A percentile compares a stretch with the other conserved stretches of the same genome.
Evolutionary conservation across 805 yeast species (phyloP).

Genomic region (Ascoidea tarda): DNA sequence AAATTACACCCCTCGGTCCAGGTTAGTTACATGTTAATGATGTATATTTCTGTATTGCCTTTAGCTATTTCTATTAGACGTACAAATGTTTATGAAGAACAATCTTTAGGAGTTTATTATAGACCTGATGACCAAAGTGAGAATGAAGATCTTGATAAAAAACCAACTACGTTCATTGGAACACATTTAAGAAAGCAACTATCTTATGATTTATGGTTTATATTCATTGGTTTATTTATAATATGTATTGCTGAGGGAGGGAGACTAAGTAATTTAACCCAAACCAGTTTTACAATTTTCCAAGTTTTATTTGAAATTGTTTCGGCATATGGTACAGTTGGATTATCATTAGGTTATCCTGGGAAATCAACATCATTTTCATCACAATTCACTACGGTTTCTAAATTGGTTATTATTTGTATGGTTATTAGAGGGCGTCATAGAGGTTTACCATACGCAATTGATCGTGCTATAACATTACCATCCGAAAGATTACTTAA

Average conservation of each 20-base stretch:
- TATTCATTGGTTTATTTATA: slow-evolving; percentile 72
- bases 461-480: slow-evolving; percentile 87
- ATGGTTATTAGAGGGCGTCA: slow-evolving; percentile 93
- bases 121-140: slow-evolving; percentile 14
- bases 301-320: slow-evolving; percentile 73
- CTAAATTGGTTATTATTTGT: slow-evolving; percentile 76
- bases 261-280: slow-evolving; percentile 30
- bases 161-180: slow-evolving; percentile 54
- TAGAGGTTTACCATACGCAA: slow-evolving; percentile 86
- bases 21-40: slow-evolving; percentile 89
- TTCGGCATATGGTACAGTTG: slow-evolving; percentile 95
- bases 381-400: slow-evolving; percentile 53
- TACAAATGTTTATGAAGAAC: slow-evolving; percentile 97
- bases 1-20: slow-evolving; percentile 80
- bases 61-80: slow-evolving; percentile 92
- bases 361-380: slow-evolving; percentile 52
- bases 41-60: slow-evolving; percentile 95
- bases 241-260: slow-evolving; percentile 78
- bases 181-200: slow-evolving; percentile 84
- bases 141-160: slow-evolving; percentile 12
- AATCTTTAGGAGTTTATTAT: slow-evolving; percentile 78
- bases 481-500: slow-evolving; percentile 54
- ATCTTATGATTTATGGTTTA: slow-evolving; percentile 90
- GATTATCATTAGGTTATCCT: slow-evolving; percentile 79
- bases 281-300: slow-evolving; percentile 50